phyloP scores from a whole-genome alignment of 2,329 filamentous ascomycete species.

The Alternaria rosae region DNA sequence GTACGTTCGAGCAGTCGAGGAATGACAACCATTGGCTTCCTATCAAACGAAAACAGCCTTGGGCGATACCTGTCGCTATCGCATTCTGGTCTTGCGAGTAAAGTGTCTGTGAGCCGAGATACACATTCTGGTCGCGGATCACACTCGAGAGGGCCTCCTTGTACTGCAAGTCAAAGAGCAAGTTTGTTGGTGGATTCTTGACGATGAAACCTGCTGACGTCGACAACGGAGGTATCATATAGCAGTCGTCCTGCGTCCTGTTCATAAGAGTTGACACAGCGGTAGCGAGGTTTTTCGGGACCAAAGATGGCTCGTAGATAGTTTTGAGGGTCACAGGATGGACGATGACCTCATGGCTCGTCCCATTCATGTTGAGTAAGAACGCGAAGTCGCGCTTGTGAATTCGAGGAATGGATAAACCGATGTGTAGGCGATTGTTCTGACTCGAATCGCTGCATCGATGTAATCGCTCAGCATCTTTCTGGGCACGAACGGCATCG shows the following conservation, averaged over 20 bases:
- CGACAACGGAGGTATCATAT: conserved; percentile 28
- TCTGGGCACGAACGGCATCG: conserved; percentile 29
- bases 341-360: conserved; percentile 31
- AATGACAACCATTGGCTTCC: conserved; percentile 35
- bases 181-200: conserved; percentile 21
- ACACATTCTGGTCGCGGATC: conserved; percentile 18
- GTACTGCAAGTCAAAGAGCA: conserved; percentile 33
- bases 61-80: conserved; percentile 31
- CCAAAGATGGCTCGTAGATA: conserved; percentile 16
- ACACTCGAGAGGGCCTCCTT: conserved; percentile 32
- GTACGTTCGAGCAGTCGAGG: conserved; percentile 33
- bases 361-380: conserved; percentile 22
- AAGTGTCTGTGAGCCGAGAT: conserved; percentile 29
- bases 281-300: conserved; percentile 20
- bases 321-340: conserved; percentile 26
- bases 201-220: conserved; percentile 32
- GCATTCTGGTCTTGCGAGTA: conserved; percentile 36
- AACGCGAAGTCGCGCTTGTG: conserved; percentile 38
- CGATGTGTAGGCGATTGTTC: conserved; percentile 30
- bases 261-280: conserved; percentile 20
- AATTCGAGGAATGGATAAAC: conserved; percentile 35
- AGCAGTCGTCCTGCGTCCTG: conserved; percentile 15
- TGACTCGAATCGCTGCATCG: conserved; percentile 17
- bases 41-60: conserved; percentile 31
- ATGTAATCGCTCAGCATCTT: conserved; percentile 37